Base-by-base conservation (phyloP, 2,329 filamentous ascomycete genomes). In the Exophiala aquamarina region DNA sequence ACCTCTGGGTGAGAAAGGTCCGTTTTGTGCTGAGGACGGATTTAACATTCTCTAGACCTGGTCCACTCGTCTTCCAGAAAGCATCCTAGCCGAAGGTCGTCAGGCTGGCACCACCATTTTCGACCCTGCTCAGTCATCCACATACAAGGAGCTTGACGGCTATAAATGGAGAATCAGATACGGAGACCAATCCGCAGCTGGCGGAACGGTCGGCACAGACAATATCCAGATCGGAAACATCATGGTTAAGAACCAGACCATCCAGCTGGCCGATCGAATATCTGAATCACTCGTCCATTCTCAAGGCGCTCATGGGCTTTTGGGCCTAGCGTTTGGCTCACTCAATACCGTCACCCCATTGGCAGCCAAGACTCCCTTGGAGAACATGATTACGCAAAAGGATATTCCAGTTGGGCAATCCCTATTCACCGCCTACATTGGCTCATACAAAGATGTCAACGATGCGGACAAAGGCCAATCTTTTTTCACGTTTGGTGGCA, bases 401-500 rank as follows among this genome's bases (percentile, higher is more conserved):
- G 74, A 79, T 48, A 81, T 83, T 47, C 72, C 76, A 3, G 66
- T 72, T 37, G 68, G 69, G 0, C 61, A 74, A 2, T 72, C 81
- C 59, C 71, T 87, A 5, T 87, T 87, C 67, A 86, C 83, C 0
- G 79, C 75, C 15, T 81, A 81, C 47, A 73, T 87, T 36, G 81
- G 81, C 54, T 74, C 76, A 57, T 70, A 74, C 66, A 70, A 75
- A 36, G 78, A 83, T 58, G 59, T 62, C 29, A 58, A 70, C 47
- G 68, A 71, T 40, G 61, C 59, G 3, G 66, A 73, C 44, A 61
- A 69, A 26, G 72, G 74, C 32, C 65, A 74, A 50, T 81, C 65
- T 0, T 89, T 87, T 70, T 89, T 85, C 68, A 88, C 85, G 1
- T 88, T 89, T 55, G 86, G 86, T 15, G 85, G 74, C 64, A 84